phyloP scores from a whole-genome alignment of 306 rosid species.

The Ormosia emarginata region DNA sequence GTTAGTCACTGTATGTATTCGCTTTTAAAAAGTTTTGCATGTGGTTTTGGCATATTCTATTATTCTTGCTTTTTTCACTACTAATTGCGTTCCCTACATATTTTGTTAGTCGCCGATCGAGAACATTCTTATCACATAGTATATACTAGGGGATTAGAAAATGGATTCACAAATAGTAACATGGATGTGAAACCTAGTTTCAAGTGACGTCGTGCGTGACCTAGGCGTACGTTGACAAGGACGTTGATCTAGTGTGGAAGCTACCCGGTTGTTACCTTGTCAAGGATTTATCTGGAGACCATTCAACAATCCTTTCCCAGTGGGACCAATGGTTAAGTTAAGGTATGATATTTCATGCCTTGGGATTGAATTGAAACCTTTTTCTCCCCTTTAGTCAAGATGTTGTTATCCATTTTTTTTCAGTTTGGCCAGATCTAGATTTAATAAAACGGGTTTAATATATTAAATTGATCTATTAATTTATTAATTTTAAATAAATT shows the following conservation, averaged over 20 bases:
- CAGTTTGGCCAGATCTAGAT: slow-evolving; percentile 30
- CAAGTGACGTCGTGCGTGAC: slow-evolving; percentile 35
- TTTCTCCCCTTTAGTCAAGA: not conserved
- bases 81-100: not conserved
- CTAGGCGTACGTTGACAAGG: slow-evolving; percentile 14
- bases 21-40: not conserved
- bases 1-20: not conserved
- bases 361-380: slow-evolving; percentile 2
- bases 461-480: no score
- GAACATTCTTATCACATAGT: not conserved
- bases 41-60: not conserved
- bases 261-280: slow-evolving; percentile 43
- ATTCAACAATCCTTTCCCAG: not conserved
- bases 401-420: slow-evolving; percentile 3
- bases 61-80: not conserved
- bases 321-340: not conserved
- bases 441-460: no score
- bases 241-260: slow-evolving; percentile 35
- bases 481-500: no score
- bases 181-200: not conserved
- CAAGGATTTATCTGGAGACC: slow-evolving; percentile 8
- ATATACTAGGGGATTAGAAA: not conserved
- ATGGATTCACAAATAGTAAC: not conserved
- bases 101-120: not conserved
- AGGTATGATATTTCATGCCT: not conserved